Percentiles rank a stretch among this genome's conserved stretches.
phyloP scores from a whole-genome alignment of 1,139 yeast species.

The Debaryomyces nepalensis region DNA sequence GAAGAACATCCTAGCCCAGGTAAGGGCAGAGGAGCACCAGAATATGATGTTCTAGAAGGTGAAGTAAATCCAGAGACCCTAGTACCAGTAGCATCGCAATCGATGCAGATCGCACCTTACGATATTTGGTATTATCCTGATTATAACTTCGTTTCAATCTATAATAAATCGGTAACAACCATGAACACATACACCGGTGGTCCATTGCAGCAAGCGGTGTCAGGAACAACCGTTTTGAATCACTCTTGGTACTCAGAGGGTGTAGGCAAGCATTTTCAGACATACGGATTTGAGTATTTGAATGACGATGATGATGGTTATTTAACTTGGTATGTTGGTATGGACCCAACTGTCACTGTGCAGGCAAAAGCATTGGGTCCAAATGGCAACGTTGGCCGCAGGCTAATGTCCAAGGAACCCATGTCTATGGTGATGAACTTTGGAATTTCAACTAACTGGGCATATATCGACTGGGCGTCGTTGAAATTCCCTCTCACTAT shows the following conservation, averaged over 20 bases:
- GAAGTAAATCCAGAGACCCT: slow-evolving; percentile 53
- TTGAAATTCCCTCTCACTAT: slow-evolving; percentile 69
- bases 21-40: slow-evolving; percentile 86
- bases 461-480: slow-evolving; percentile 77
- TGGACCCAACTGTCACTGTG: slow-evolving; percentile 64
- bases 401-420: slow-evolving; percentile 80
- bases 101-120: slow-evolving; percentile 81
- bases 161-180: slow-evolving; percentile 62
- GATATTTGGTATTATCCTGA: slow-evolving; percentile 89
- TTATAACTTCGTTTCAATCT: slow-evolving; percentile 67
- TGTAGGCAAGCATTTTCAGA: slow-evolving; percentile 58
- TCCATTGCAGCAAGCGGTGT: slow-evolving; percentile 82
- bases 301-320: slow-evolving; percentile 72
- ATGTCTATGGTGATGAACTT: slow-evolving; percentile 79
- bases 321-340: slow-evolving; percentile 81
- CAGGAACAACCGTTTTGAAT: slow-evolving; percentile 73
- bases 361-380: slow-evolving; percentile 71
- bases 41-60: slow-evolving; percentile 84
- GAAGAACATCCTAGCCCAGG: slow-evolving; percentile 83
- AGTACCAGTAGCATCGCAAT: slow-evolving; percentile 77
- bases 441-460: slow-evolving; percentile 84
- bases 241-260: slow-evolving; percentile 71
- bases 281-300: slow-evolving; percentile 75
- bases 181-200: slow-evolving; percentile 86
- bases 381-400: slow-evolving; percentile 80